These are phyloP conservation scores for Gloeostereum incarnatum DNA, from an alignment of 768 basidiomycete species.

Conservation along the genomic window DNA sequence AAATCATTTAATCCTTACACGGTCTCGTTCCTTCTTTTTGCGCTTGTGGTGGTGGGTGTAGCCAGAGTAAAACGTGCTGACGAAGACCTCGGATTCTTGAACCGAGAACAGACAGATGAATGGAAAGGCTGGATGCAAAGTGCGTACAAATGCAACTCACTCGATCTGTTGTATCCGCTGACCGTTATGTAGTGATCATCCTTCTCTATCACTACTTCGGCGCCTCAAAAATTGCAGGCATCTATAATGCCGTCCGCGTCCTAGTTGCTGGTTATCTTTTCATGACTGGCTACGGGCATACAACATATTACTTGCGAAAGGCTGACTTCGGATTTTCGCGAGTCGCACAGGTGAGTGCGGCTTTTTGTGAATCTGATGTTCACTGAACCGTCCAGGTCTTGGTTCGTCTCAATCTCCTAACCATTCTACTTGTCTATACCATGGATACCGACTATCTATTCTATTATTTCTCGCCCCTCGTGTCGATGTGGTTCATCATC, in stretches of 20 bases:
- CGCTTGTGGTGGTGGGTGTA: slow-evolving; percentile 47
- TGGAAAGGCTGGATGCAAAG: slow-evolving; percentile 99
- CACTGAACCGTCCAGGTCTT: slow-evolving; percentile 38
- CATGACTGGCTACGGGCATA: slow-evolving; percentile 91
- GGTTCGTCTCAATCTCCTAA: slow-evolving; percentile 77
- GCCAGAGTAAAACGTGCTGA: slow-evolving; percentile 59
- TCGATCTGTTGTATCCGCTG: slow-evolving; percentile 5
- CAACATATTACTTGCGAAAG: slow-evolving; percentile 83
- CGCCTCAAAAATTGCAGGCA: slow-evolving; percentile 86
- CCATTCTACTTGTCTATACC: slow-evolving; percentile 73
- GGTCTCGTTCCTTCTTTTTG: slow-evolving; percentile 53
- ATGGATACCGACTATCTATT: slow-evolving; percentile 91
- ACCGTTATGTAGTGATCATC: slow-evolving; percentile 52
- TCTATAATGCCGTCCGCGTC: slow-evolving; percentile 86
- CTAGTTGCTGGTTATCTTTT: slow-evolving; percentile 86
- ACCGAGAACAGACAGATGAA: slow-evolving; percentile 90
- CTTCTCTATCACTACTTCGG: slow-evolving; percentile 90
- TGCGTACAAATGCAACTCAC: slow-evolving; percentile 23
- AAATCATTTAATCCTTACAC: slow-evolving; percentile 70
- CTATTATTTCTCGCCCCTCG: slow-evolving; percentile 87
- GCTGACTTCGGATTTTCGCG: slow-evolving; percentile 78
- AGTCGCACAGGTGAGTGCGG: slow-evolving; percentile 52
- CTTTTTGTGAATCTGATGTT: slow-evolving; percentile 3
- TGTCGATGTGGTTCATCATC: slow-evolving; percentile 85
- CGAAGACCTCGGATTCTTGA: slow-evolving; percentile 83